Evolutionary conservation across 441 rosid genomes (phyloP).

Genomic region (Populus tomentosa): DNA sequence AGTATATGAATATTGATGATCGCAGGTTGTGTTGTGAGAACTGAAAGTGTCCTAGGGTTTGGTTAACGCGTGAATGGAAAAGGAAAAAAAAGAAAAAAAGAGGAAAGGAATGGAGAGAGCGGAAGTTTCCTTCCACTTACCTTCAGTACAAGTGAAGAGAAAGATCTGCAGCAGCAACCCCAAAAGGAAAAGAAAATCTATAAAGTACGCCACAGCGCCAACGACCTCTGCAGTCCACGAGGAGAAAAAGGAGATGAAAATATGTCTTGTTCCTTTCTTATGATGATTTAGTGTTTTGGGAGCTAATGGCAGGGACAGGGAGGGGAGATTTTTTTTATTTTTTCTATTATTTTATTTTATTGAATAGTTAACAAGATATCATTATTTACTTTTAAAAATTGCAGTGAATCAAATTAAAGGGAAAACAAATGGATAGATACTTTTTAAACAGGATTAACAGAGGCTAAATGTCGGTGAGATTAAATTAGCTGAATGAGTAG

Average conservation of each 20-base stretch:
- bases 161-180: neutral
- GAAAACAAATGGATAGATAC: too few species aligned
- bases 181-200: neutral
- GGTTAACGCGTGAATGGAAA: neutral
- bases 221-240: neutral
- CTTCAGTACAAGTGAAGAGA: conserved; percentile 6
- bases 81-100: neutral
- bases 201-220: neutral
- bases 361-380: too few species aligned
- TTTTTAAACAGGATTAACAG: too few species aligned
- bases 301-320: neutral
- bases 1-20: neutral
- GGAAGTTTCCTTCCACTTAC: neutral
- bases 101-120: neutral
- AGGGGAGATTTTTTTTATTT: too few species aligned
- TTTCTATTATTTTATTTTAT: too few species aligned
- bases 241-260: neutral
- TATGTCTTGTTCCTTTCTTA: neutral
- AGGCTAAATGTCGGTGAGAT: too few species aligned
- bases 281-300: neutral
- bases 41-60: neutral
- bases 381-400: too few species aligned
- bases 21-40: neutral
- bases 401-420: too few species aligned
- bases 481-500: too few species aligned